These are phyloP conservation scores for Pestalotiopsis sp. DNA, from an alignment of 2,329 filamentous ascomycete genomes.

Conservation along the genomic window DNA sequence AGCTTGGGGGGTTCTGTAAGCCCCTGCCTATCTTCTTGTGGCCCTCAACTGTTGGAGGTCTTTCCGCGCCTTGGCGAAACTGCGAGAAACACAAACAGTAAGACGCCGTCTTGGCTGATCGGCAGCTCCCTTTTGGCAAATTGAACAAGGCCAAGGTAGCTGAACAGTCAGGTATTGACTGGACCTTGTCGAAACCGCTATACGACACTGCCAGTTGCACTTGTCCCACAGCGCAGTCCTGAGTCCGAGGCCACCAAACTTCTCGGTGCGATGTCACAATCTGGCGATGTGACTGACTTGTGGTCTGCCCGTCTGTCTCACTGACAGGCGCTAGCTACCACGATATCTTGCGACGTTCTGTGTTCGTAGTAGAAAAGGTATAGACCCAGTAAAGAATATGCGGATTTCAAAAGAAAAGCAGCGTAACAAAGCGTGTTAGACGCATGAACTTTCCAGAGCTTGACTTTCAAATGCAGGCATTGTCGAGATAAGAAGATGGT, in stretches of 20 bases:
- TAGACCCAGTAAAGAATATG: background rate
- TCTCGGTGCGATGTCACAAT: background rate
- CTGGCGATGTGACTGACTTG: background rate
- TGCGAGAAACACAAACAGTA: slow-evolving; percentile 12
- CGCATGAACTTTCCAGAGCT: background rate
- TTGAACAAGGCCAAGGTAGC: background rate
- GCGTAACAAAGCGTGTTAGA: background rate
- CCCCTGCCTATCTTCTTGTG: slow-evolving; percentile 3
- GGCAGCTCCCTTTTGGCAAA: slow-evolving; percentile 6
- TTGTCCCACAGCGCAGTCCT: background rate
- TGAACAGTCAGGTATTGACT: background rate
- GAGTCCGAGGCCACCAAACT: background rate
- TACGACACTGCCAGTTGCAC: background rate
- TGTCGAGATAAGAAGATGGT: background rate
- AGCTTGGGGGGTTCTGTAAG: background rate
- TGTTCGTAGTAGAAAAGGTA: background rate
- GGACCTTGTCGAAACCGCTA: background rate
- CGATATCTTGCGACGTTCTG: background rate
- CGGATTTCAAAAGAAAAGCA: background rate
- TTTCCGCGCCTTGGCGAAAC: slow-evolving; percentile 7
- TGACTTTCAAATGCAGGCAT: background rate
- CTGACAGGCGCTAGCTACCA: background rate
- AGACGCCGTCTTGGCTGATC: slow-evolving; percentile 14
- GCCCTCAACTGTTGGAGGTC: slow-evolving; percentile 13
- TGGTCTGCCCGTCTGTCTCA: background rate